Percentiles rank a stretch among this genome's conserved stretches.
Evolutionary conservation across 495 filamentous ascomycete species (phyloP).

Genomic region (Neurospora sp.): DNA sequence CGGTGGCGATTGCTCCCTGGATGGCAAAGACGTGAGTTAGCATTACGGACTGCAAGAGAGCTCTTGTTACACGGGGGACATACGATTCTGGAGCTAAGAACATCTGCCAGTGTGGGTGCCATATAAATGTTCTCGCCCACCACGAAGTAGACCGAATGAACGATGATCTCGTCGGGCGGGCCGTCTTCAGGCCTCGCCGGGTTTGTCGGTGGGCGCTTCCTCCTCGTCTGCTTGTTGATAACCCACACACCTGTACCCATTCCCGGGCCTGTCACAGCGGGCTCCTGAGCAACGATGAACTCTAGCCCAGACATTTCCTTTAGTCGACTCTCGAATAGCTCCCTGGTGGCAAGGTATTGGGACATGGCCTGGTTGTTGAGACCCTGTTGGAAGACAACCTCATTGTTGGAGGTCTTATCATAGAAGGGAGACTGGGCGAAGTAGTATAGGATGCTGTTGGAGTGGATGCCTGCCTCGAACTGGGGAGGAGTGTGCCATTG

Average conservation of each 20-base stretch:
- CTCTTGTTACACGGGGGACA: conserved; percentile 9
- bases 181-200: conserved; percentile 14
- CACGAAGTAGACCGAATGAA: conserved; percentile 74
- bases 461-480: conserved; percentile 48
- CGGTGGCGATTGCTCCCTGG: conserved; percentile 47
- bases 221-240: conserved; percentile 77
- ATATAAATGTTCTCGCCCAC: conserved; percentile 81
- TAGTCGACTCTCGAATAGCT: conserved; percentile 68
- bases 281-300: conserved; percentile 70
- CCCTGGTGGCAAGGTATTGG: conserved; percentile 52
- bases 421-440: conserved; percentile 87
- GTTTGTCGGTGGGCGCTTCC: conserved; percentile 33
- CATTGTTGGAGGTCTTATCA: conserved; percentile 82
- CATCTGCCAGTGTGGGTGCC: conserved; percentile 71
- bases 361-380: conserved; percentile 54
- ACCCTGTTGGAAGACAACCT: conserved; percentile 63
- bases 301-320: conserved; percentile 73
- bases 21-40: conserved; percentile 5
- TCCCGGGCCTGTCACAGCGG: conserved; percentile 52
- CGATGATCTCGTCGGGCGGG: conserved; percentile 53
- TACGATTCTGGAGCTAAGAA: conserved; percentile 69
- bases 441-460: conserved; percentile 72
- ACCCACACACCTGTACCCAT: conserved; percentile 75
- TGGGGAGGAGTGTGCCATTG: conserved; percentile 57
- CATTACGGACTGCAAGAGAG: neutral